phyloP scores from a whole-genome alignment of 2,329 filamentous ascomycete species.

The Alternaria sp. region DNA sequence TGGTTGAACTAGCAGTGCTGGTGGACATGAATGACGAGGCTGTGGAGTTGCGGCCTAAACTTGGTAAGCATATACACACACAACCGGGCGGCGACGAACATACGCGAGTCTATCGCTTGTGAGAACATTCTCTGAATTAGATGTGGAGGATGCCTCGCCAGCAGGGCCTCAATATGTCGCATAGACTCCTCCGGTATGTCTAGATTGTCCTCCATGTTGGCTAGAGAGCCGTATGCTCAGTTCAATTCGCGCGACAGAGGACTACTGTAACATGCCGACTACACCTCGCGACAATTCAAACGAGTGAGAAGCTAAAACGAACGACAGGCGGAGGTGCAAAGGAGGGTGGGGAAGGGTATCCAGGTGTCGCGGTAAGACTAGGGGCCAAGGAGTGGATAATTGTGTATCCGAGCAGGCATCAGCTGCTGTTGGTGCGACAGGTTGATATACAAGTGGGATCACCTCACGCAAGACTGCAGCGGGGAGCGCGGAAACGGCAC shows the following conservation, averaged over 20 bases:
- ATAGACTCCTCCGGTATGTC: conserved; percentile 50
- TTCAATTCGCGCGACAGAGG: conserved; percentile 12
- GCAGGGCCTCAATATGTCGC: conserved; percentile 49
- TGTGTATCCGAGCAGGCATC: conserved; percentile 42
- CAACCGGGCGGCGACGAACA: conserved; percentile 15
- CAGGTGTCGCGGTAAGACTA: conserved; percentile 29
- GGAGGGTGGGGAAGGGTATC: conserved; percentile 32
- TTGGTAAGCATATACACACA: conserved; percentile 28
- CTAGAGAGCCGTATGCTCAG: conserved; percentile 22
- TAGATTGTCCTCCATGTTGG: conserved; percentile 45
- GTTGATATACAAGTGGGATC: conserved; percentile 43
- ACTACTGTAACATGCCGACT: conserved; percentile 32
- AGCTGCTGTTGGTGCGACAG: conserved; percentile 47
- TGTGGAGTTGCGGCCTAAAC: conserved; percentile 44
- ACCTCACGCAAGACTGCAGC: conserved; percentile 45
- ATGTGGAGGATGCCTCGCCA: conserved; percentile 47
- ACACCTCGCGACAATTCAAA: conserved; percentile 16
- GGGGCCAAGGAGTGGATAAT: conserved; percentile 44
- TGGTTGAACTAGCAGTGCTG: conserved; percentile 38
- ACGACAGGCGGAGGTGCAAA: conserved; percentile 21
- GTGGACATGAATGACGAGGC: conserved; percentile 46
- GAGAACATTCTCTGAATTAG: conserved; percentile 49
- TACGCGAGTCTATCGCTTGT: conserved; percentile 48
- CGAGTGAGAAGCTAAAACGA: conserved; percentile 18
- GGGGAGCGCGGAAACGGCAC: conserved; percentile 46